Evolutionary conservation across 768 basidiomycete genomes (phyloP).

Genomic region (Phanerodontia chrysosporium): DNA sequence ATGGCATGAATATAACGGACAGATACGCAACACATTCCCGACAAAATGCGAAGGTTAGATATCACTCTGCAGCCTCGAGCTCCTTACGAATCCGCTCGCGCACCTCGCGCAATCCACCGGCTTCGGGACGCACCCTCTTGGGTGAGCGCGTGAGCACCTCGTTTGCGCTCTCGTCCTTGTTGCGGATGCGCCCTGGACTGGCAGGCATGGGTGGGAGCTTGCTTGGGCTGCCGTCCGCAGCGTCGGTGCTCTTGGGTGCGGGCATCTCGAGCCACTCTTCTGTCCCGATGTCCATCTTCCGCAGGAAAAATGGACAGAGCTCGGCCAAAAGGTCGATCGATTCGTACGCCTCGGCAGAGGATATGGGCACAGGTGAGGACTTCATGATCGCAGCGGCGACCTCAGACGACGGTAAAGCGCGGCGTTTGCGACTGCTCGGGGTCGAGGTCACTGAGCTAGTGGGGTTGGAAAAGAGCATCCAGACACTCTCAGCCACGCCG

Average conservation of each 20-base stretch:
- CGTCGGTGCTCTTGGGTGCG: conserved; percentile 22
- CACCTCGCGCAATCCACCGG: conserved; percentile 72
- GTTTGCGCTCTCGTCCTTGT: conserved; percentile 55
- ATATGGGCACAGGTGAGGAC: conserved; percentile 79
- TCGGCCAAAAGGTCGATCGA: conserved; percentile 61
- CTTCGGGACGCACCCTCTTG: conserved; percentile 62
- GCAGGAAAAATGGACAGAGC: conserved; percentile 80
- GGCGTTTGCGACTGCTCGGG: conserved; percentile 62
- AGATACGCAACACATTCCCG: background rate
- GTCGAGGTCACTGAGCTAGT: conserved; percentile 42
- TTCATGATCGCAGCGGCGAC: conserved; percentile 69
- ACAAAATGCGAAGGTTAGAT: background rate
- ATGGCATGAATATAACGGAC: background rate
- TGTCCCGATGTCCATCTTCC: conserved; percentile 54
- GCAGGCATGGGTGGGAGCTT: conserved; percentile 33
- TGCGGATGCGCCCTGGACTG: conserved; percentile 29
- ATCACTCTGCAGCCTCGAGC: conserved; percentile 40
- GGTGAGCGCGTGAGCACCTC: conserved; percentile 69
- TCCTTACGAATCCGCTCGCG: conserved; percentile 78
- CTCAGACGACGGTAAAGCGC: conserved; percentile 62
- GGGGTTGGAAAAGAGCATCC: conserved; percentile 82
- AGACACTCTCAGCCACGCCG: conserved; percentile 82
- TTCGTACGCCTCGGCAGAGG: conserved; percentile 71
- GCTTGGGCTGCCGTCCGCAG: conserved; percentile 6
- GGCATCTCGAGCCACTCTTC: conserved; percentile 61